Base-by-base conservation (phyloP, 2,329 filamentous ascomycete species). In the Xylaria hypoxylon region DNA sequence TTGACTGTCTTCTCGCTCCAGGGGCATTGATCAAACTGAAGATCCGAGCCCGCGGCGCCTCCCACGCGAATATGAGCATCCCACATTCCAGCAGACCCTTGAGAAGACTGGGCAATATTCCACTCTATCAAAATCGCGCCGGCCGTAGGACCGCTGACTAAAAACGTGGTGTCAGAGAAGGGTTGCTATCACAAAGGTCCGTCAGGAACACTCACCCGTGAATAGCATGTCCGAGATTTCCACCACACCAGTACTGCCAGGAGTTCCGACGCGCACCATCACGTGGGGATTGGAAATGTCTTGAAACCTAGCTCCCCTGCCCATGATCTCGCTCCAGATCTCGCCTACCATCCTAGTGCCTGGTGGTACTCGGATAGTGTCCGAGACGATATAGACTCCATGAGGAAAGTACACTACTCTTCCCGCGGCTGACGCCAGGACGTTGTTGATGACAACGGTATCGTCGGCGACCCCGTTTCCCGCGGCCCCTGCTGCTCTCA, bases 31-130 rank as follows among this genome's bases (percentile, higher is more conserved):
- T 15, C 42, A 5, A 19, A 1, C 26, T 59, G 44, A 7, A 59
- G 42, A 17, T 40, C 19, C 1, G 44, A 7, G 2, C 56, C 56
- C 3, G 5, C 4, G 2, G 31, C 56, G 4, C 56, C 56, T 2
- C 56, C 56, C 2, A 59, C 33, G 1, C 56, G 56, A 11, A 59
- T 26, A n/a, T 59, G 56, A 5, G 17, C 3, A 31, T 40, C 56
- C 56, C 56, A 59, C 44, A 59, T 40, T 5, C 19, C 56, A 2
- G 56, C 56, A 17, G 40, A 24, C 13, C 56, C 56, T 10, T 35
- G 56, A 6, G 17, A n/a, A 2, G 6, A 6, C 19, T 15, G 4
- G 3, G 28, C 19, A 2, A 48, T 22, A 33, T 59, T 59, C 56
- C 56, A 59, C 10, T 59, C 28, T 10, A 59, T 28, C 4, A 59